A percentile compares a stretch with the other conserved stretches of the same genome.
These are phyloP conservation scores for Ambrosia trifida DNA, from an alignment of 129 eudicot genomes.

Conservation along the genomic window DNA sequence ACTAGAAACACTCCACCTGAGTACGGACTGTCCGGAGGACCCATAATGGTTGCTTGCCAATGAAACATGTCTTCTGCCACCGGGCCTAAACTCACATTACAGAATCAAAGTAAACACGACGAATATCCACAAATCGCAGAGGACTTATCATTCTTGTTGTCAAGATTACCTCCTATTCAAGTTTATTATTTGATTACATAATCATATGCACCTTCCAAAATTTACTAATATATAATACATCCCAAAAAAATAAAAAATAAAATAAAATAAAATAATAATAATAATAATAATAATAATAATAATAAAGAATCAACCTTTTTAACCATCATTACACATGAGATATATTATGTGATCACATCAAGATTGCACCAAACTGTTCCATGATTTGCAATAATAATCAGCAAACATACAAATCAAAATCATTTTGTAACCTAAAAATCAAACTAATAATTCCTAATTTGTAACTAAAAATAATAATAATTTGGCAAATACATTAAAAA, in stretches of 20 bases:
- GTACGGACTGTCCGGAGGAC: constrained; percentile 67
- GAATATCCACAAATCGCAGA: background rate
- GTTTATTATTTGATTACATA: background rate
- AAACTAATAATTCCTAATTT: background rate
- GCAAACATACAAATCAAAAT: constrained; percentile 6
- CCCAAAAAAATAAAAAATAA: too few species aligned
- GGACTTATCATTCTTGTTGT: too few species aligned
- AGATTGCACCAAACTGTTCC: too few species aligned
- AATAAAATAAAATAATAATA: too few species aligned
- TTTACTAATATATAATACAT: background rate
- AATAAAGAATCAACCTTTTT: too few species aligned
- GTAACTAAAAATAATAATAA: background rate
- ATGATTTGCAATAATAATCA: constrained; percentile 3
- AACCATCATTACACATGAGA: too few species aligned
- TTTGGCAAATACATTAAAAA: background rate
- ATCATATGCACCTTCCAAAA: background rate
- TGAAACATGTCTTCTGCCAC: constrained; percentile 81
- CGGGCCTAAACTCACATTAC: constrained; percentile 47
- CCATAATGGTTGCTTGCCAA: constrained; percentile 74
- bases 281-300: too few species aligned
- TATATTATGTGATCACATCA: too few species aligned
- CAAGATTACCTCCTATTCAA: too few species aligned
- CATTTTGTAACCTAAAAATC: constrained; percentile 4
- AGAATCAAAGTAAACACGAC: background rate
- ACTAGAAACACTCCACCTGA: constrained; percentile 64